phyloP scores from a whole-genome alignment of 768 basidiomycete genomes.

The Termitomyces sp. region DNA sequence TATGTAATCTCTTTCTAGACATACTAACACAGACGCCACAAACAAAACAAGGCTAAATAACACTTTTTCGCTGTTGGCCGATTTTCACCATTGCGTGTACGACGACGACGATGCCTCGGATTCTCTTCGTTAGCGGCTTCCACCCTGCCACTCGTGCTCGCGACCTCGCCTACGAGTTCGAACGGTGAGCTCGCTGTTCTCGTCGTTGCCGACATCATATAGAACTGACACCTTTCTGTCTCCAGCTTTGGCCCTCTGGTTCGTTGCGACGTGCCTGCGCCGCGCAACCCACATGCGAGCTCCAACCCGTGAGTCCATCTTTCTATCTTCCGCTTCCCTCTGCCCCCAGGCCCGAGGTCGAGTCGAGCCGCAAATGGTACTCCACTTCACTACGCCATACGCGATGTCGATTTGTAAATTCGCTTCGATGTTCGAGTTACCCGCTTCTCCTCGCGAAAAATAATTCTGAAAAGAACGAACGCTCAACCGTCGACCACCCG shows the following conservation, averaged over 20 bases:
- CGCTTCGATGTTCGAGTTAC: conserved; percentile 12
- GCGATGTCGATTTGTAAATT: conserved; percentile 4
- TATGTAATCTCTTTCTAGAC: too few relatives aligned
- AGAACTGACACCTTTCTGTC: not conserved
- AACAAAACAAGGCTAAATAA: conserved; percentile 21
- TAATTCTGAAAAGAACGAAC: conserved; percentile 34
- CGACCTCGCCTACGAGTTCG: conserved; percentile 83
- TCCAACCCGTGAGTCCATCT: conserved; percentile 79
- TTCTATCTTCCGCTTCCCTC: conserved; percentile 15
- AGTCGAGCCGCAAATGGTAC: conserved; percentile 20
- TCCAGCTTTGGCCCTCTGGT: conserved; percentile 74
- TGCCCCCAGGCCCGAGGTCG: conserved; percentile 23
- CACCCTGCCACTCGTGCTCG: conserved; percentile 77
- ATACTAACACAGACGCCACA: conserved; percentile 23
- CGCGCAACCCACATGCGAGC: conserved; percentile 67
- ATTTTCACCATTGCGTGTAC: conserved; percentile 19
- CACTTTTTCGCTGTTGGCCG: conserved; percentile 12
- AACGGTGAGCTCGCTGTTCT: conserved; percentile 44
- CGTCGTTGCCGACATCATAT: not conserved
- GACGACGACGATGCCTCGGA: conserved; percentile 60
- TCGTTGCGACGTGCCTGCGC: conserved; percentile 87
- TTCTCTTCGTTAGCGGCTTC: conserved; percentile 84
- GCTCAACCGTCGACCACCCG: conserved; percentile 50
- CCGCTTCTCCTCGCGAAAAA: conserved; percentile 27
- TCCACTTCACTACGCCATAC: conserved; percentile 6